A percentile compares a stretch with the other conserved stretches of the same genome.
phyloP scores from a whole-genome alignment of 208 protist species.

The Acanthamoeba culbertsoni region DNA sequence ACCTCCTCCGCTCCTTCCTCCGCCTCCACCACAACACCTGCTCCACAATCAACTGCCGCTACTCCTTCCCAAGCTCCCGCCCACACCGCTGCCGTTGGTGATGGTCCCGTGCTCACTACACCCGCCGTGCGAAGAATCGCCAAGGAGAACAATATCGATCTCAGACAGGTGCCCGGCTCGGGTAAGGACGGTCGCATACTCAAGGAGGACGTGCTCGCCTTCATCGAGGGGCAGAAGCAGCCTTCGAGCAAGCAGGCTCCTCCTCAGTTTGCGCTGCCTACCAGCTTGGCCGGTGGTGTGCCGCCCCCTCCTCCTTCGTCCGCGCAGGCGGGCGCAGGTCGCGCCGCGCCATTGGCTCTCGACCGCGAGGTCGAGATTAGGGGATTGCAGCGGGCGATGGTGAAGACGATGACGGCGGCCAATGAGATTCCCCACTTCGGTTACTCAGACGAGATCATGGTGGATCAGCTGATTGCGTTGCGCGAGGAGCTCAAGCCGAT shows the following conservation, averaged over 20 bases:
- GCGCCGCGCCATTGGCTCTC: neutral
- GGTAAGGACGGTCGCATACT: slow-evolving; percentile 87
- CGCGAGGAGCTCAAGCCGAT: slow-evolving; percentile 74
- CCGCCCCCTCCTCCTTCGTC: neutral
- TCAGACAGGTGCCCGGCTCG: slow-evolving; percentile 42
- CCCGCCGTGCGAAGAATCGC: slow-evolving; percentile 91
- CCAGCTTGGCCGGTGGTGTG: neutral
- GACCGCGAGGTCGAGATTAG: neutral
- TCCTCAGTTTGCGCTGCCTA: neutral
- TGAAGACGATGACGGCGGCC: slow-evolving; percentile 91
- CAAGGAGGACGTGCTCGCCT: slow-evolving; percentile 89
- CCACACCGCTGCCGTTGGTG: neutral
- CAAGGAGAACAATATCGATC: slow-evolving; percentile 86
- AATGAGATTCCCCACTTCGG: slow-evolving; percentile 89
- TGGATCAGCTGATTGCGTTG: slow-evolving; percentile 84
- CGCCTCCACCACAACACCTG: too few relatives aligned
- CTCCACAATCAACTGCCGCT: too few relatives aligned
- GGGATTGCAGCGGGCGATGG: slow-evolving; percentile 85
- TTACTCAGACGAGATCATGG: slow-evolving; percentile 89
- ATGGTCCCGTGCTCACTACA: slow-evolving; percentile 86
- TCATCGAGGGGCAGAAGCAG: slow-evolving; percentile 36
- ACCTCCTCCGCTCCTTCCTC: too few relatives aligned
- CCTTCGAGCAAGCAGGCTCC: neutral
- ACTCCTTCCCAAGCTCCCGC: neutral
- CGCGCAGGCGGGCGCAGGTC: neutral